phyloP scores from a whole-genome alignment of 176 grass and related monocot genomes.

The Eragrostis curvula region DNA sequence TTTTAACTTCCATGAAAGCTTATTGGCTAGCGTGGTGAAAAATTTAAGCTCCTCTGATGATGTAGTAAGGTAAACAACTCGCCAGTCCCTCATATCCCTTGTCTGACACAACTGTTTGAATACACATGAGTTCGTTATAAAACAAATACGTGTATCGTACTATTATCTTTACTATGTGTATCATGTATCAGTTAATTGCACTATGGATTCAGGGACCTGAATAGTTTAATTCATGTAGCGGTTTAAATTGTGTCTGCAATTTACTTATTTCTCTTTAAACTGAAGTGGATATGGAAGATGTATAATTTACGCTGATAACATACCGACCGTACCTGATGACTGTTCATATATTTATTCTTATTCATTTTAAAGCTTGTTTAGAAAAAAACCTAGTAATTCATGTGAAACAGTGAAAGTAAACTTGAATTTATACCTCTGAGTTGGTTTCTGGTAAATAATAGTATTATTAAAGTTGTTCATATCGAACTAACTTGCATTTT shows the following conservation, averaged over 20 bases:
- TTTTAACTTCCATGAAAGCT: conserved; percentile 87
- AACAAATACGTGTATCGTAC: not conserved
- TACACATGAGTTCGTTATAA: conserved; percentile 4
- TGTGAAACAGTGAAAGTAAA: not conserved
- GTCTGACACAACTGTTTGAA: not conserved
- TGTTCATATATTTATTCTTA: not conserved
- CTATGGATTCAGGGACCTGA: not conserved
- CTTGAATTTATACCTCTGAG: not conserved
- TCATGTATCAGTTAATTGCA: not conserved
- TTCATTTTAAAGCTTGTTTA: not conserved
- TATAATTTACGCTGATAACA: not conserved
- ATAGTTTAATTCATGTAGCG: not conserved
- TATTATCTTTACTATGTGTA: not conserved
- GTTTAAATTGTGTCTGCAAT: conserved; percentile 20
- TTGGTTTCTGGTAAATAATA: conserved; percentile 5
- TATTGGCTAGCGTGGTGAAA: conserved; percentile 69
- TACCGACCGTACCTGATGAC: not conserved
- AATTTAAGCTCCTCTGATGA: conserved; percentile 91
- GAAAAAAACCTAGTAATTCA: not conserved
- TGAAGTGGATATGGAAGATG: not conserved
- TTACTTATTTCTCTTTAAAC: not conserved
- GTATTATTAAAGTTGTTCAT: conserved; percentile 26
- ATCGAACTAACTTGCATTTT: conserved; percentile 19
- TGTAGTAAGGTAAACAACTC: conserved; percentile 62
- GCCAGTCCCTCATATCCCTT: conserved; percentile 12